phyloP scores from a whole-genome alignment of 2,329 filamentous ascomycete genomes.

The Dactylellina parvicollis region DNA sequence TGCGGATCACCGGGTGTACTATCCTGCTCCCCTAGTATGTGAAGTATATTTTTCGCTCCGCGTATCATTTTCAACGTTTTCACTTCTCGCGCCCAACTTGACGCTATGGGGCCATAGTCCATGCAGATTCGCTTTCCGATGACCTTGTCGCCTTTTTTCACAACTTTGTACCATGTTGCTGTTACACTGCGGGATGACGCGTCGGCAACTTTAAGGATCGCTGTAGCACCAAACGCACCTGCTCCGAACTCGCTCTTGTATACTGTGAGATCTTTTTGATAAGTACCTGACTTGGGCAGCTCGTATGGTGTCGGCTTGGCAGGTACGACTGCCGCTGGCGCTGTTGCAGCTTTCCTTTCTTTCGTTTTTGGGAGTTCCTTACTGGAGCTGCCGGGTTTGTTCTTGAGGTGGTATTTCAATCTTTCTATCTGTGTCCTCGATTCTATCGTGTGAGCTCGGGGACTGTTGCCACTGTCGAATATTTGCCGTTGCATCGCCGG shows the following conservation, averaged over 20 bases:
- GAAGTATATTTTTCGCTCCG: not conserved
- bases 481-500: too few relatives aligned
- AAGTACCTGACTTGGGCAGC: not conserved
- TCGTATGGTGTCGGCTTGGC: slow-evolving; percentile 14
- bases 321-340: not conserved
- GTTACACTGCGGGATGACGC: not conserved
- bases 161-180: not conserved
- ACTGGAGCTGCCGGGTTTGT: too few relatives aligned
- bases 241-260: slow-evolving; percentile 3
- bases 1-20: slow-evolving; percentile 2
- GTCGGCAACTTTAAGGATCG: slow-evolving; percentile 9
- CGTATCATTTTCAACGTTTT: not conserved
- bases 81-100: slow-evolving; percentile 17
- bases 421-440: too few relatives aligned
- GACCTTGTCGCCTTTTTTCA: not conserved
- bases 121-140: slow-evolving; percentile 32
- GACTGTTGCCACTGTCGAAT: too few relatives aligned
- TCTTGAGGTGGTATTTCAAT: too few relatives aligned
- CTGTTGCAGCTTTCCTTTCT: not conserved
- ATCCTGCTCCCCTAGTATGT: slow-evolving; percentile 6
- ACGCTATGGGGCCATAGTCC: not conserved
- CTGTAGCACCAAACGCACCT: slow-evolving; percentile 30
- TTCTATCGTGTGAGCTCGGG: too few relatives aligned
- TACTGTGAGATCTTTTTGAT: not conserved
- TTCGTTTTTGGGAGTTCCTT: too few relatives aligned